phyloP scores from a whole-genome alignment of 208 protist genomes.

The Acanthamoeba lenticulata region DNA sequence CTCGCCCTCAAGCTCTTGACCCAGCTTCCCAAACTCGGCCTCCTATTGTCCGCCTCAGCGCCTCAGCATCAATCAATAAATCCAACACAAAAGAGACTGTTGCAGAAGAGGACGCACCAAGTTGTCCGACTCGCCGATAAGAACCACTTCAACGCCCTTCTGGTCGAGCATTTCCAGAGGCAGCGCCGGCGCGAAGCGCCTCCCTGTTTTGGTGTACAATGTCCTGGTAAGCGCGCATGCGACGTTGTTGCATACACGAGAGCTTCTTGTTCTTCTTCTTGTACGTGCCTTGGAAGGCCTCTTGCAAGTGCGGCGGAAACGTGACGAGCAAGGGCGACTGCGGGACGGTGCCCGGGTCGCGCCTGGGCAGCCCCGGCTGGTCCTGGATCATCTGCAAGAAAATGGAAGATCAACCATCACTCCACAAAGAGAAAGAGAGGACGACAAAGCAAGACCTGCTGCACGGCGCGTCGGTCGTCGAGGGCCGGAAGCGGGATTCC shows the following conservation, averaged over 20 bases:
- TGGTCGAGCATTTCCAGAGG: constrained; percentile 15
- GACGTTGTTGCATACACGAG: no score
- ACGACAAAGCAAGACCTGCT: not conserved
- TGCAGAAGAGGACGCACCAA: not conserved
- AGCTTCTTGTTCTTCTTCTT: no score
- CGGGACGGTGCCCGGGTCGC: not conserved
- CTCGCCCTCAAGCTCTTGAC: not conserved
- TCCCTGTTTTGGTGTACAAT: not conserved
- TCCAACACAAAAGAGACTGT: no score
- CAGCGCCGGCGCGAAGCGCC: not conserved
- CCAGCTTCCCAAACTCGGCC: constrained; percentile 16
- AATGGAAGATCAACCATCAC: no score
- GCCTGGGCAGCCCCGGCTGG: not conserved
- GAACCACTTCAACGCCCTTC: constrained; percentile 15
- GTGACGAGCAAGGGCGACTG: not conserved
- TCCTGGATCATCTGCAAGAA: not conserved
- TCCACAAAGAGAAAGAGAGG: not conserved
- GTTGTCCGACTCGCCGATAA: constrained; percentile 43
- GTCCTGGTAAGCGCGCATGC: no score
- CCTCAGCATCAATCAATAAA: no score
- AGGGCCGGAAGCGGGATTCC: constrained; percentile 8
- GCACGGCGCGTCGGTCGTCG: not conserved
- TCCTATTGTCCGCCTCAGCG: no score
- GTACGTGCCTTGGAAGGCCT: constrained; percentile 27
- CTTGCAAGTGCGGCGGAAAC: constrained; percentile 15